Base-by-base conservation (phyloP, 2,329 filamentous ascomycete species). In the Cadophora luteo-olivacea region DNA sequence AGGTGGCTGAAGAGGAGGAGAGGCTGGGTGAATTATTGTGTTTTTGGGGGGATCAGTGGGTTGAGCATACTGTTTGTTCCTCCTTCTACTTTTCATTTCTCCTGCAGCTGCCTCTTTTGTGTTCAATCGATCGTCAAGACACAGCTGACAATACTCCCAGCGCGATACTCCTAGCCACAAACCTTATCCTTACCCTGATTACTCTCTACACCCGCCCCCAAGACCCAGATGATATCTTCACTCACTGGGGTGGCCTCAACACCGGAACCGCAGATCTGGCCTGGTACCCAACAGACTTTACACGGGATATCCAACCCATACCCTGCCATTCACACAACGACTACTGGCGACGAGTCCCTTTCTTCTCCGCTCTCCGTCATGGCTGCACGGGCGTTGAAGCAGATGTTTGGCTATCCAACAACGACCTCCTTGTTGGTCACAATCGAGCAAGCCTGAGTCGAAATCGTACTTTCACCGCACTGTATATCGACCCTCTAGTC, bases 291-390 rank as follows among this genome's bases (percentile, higher is more conserved):
- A 82, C 84, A 3, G 83, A 86, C 66, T 85, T 87, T 68, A 82
- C 85, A 9, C 80, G 82, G 14, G 84, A 86, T 61, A 80, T 87
- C 22, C 75, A 81, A 2, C 87, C 88, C 1, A 83, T 89, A 36
- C 80, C 82, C 1, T 90, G 88, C 70, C 89, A 91, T 76, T 90
- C 87, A 1, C 89, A 92, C 76, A 92, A 92, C 73, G 90, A 92
- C 77, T 92, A 92, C 78, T 90, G 87, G 87, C 85, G 88, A 61
- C 81, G 82, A 22, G 81, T 86, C 0, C 89, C 90, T 0, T 81
- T 93, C 3, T 89, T 86, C 73, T 87, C 87, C 12, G 91, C 90
- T 25, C 77, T 90, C 1, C 77, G 81, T 8, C 84, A 84, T 5
- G 87, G 88, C 7, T 91, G 87, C 72, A 85, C 86, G 6, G 85